Conservation (phyloP, 768 basidiomycete genomes). For the Tricholoma furcatifolium region DNA sequence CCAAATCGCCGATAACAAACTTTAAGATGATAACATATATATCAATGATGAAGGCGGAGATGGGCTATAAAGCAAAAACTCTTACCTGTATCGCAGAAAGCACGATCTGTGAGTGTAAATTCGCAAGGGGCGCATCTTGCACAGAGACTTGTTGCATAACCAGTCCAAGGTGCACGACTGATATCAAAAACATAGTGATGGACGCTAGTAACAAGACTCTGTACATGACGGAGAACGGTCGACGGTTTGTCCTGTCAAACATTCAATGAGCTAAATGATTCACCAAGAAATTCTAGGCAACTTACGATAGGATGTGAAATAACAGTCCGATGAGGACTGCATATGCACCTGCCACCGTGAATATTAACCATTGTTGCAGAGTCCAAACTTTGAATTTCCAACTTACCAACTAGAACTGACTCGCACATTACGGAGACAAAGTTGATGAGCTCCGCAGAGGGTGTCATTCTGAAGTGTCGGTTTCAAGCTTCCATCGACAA, state of each 20-base stretch:
- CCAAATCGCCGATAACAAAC: constrained; percentile 14
- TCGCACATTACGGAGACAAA: constrained; percentile 14
- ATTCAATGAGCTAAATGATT: background rate
- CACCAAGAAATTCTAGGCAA: too few species aligned
- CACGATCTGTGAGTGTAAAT: constrained; percentile 3
- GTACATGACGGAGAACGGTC: background rate
- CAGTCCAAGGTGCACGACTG: constrained; percentile 5
- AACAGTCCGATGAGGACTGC: constrained; percentile 6
- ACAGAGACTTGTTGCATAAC: constrained; percentile 6
- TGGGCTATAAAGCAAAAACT: background rate
- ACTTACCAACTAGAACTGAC: constrained; percentile 10
- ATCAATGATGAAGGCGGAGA: background rate
- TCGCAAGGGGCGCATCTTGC: background rate
- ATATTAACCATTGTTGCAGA: background rate
- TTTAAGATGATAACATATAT: background rate
- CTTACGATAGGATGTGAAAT: background rate
- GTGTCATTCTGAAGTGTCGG: constrained; percentile 1
- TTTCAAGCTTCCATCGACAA: too few species aligned
- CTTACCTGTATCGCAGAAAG: constrained; percentile 5
- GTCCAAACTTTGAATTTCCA: background rate
- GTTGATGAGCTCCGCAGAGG: constrained; percentile 2
- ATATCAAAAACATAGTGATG: constrained; percentile 10
- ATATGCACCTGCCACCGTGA: constrained; percentile 1
- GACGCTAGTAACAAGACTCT: constrained; percentile 4
- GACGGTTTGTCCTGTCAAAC: background rate